Percentiles rank a stretch among this genome's conserved stretches.
These are phyloP conservation scores for Exidia glandulosa DNA, from an alignment of 768 basidiomycete species.

Conservation along the genomic window DNA sequence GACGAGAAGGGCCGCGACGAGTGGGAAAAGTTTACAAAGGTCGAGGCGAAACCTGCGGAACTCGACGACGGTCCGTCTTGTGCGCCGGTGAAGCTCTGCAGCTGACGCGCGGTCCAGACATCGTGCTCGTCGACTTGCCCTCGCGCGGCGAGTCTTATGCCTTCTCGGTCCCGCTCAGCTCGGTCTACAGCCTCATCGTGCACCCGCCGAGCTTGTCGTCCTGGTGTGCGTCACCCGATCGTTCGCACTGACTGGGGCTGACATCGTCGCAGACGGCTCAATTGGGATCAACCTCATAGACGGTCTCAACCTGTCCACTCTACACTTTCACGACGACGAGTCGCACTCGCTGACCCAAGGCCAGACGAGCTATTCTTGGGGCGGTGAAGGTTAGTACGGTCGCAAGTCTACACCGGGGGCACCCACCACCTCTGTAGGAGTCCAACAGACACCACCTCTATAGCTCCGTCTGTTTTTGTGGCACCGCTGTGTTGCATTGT, in stretches of 20 bases:
- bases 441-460: too few species aligned
- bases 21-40: slow-evolving; percentile 82
- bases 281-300: slow-evolving; percentile 82
- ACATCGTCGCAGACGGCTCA: slow-evolving; percentile 53
- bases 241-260: slow-evolving; percentile 16
- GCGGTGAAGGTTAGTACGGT: slow-evolving; percentile 5
- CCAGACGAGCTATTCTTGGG: slow-evolving; percentile 23
- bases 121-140: slow-evolving; percentile 77
- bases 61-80: slow-evolving; percentile 57
- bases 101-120: slow-evolving; percentile 37
- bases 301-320: slow-evolving; percentile 74
- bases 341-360: slow-evolving; percentile 61
- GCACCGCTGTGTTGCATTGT: too few species aligned
- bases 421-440: too few species aligned
- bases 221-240: slow-evolving; percentile 48
- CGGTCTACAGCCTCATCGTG: slow-evolving; percentile 81
- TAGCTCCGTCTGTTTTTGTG: too few species aligned
- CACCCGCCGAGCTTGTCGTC: slow-evolving; percentile 76
- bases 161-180: slow-evolving; percentile 85
- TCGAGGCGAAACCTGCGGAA: slow-evolving; percentile 64
- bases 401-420: too few species aligned
- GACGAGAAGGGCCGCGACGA: slow-evolving; percentile 74
- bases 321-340: slow-evolving; percentile 97
- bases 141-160: slow-evolving; percentile 85
- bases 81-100: background rate